Conservation (phyloP, 805 yeast genomes). For the Metschnikowia koreensis region DNA sequence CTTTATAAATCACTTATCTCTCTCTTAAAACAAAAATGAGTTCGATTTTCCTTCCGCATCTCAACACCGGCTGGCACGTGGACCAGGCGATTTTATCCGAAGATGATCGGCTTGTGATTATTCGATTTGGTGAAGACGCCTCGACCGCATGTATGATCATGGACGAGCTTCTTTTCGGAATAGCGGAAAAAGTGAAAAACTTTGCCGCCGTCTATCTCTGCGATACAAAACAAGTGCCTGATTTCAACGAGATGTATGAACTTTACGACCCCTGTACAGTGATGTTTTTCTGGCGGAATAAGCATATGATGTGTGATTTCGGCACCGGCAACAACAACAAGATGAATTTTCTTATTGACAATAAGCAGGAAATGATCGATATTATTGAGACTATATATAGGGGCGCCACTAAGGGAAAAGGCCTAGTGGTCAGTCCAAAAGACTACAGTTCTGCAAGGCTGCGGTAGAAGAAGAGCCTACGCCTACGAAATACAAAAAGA, state of each 20-base stretch:
- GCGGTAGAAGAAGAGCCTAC: not conserved
- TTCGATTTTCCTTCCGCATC: conserved; percentile 22
- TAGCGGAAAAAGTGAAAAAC: conserved; percentile 81
- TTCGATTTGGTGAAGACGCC: conserved; percentile 81
- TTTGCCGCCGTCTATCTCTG: conserved; percentile 88
- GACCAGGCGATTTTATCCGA: conserved; percentile 95
- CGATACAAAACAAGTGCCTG: conserved; percentile 86
- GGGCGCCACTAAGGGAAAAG: conserved; percentile 91
- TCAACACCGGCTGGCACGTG: conserved; percentile 61
- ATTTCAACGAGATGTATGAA: conserved; percentile 86
- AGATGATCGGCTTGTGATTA: conserved; percentile 81
- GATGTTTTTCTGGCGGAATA: conserved; percentile 90
- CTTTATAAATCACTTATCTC: not conserved
- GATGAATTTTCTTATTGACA: conserved; percentile 70
- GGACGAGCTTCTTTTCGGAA: conserved; percentile 79
- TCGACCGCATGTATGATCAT: conserved; percentile 81
- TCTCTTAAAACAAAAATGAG: conserved; percentile 12
- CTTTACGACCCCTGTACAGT: conserved; percentile 85
- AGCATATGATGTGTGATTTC: conserved; percentile 97
- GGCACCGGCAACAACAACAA: conserved; percentile 98
- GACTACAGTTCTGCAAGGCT: conserved; percentile 47
- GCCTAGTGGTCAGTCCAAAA: conserved; percentile 81
- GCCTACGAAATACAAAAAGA: not conserved
- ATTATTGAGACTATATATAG: conserved; percentile 84
- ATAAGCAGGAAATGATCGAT: conserved; percentile 88